phyloP scores from a whole-genome alignment of 2,329 filamentous ascomycete species.

The Sporothrix dimorphospora region DNA sequence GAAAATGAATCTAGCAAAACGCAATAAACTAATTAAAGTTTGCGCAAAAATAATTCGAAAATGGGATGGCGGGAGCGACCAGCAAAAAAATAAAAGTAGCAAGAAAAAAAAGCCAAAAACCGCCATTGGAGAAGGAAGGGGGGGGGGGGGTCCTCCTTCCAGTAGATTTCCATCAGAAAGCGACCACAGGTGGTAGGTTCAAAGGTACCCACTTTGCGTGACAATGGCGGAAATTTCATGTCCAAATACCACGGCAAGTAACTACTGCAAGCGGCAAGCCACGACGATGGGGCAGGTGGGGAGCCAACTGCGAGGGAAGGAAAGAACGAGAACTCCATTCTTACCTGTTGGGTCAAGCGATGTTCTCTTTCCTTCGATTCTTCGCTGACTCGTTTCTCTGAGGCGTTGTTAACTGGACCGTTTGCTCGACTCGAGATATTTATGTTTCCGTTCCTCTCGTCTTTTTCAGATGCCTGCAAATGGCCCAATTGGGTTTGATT shows the following conservation, averaged over 20 bases:
- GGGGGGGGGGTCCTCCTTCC: neutral
- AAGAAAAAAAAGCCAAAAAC: slow-evolving; percentile 29
- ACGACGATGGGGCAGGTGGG: slow-evolving; percentile 16
- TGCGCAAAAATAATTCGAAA: slow-evolving; percentile 16
- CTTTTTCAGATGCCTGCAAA: neutral
- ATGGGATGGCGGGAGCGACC: slow-evolving; percentile 9
- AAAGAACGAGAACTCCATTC: slow-evolving; percentile 9
- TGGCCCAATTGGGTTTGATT: neutral
- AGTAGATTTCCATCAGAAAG: neutral
- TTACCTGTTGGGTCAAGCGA: neutral
- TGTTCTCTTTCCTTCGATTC: neutral
- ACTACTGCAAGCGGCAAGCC: slow-evolving; percentile 1
- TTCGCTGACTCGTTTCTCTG: neutral
- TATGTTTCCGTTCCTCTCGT: neutral
- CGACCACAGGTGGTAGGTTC: slow-evolving; percentile 23
- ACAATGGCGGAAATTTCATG: slow-evolving; percentile 14
- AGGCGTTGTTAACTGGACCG: neutral
- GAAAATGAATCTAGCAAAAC: slow-evolving; percentile 21
- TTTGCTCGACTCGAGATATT: neutral
- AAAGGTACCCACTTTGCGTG: slow-evolving; percentile 26
- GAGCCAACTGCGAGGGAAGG: neutral
- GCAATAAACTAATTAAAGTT: slow-evolving; percentile 19
- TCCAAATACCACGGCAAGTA: slow-evolving; percentile 16
- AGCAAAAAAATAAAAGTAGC: slow-evolving; percentile 24
- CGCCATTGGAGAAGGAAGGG: slow-evolving; percentile 4